Conservation (phyloP, 257 asterid genomes). For the Solanum tarijense region DNA sequence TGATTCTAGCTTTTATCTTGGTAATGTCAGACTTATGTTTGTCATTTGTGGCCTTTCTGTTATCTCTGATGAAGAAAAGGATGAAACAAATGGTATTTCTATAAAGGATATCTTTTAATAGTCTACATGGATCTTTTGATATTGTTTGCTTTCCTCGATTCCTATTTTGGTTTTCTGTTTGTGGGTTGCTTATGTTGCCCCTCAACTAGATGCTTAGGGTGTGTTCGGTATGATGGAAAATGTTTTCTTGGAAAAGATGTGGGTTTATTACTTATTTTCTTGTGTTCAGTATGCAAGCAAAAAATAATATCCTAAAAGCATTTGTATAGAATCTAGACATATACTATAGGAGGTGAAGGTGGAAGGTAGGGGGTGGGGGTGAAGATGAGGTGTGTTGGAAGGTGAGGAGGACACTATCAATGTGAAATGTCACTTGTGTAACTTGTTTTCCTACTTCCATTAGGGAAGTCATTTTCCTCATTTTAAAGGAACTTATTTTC, state of each 20-base stretch:
- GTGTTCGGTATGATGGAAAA: background rate
- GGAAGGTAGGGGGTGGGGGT: background rate
- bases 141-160: background rate
- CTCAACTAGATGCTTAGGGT: background rate
- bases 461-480: background rate
- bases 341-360: background rate
- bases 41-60: background rate
- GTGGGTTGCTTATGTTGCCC: background rate
- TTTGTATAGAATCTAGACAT: background rate
- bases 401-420: background rate
- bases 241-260: background rate
- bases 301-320: background rate
- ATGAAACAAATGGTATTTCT: background rate
- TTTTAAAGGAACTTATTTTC: background rate
- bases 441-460: background rate
- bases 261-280: background rate
- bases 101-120: background rate
- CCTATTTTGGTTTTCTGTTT: background rate
- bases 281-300: background rate
- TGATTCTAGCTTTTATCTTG: background rate
- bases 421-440: background rate
- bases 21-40: background rate
- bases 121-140: background rate
- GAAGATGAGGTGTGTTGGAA: background rate
- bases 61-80: background rate